phyloP scores from a whole-genome alignment of 2,329 filamentous ascomycete species.

The Lasiodiplodia citricola region DNA sequence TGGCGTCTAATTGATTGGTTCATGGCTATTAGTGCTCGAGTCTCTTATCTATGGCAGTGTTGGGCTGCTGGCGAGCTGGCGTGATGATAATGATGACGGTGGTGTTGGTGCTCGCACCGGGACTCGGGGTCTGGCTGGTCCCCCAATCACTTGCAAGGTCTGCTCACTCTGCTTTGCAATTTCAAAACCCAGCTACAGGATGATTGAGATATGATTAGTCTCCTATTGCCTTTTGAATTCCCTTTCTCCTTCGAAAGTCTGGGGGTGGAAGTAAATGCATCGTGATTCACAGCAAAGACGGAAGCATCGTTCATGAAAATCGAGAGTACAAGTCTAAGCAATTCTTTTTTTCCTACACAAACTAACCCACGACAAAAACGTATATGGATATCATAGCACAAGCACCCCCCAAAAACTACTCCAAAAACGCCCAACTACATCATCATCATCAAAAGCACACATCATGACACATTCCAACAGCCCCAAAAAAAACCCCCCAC shows the following conservation, averaged over 20 bases:
- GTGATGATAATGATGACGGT: background rate
- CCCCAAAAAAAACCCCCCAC: background rate
- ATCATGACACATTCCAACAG: background rate
- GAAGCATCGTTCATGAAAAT: background rate
- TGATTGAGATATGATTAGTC: background rate
- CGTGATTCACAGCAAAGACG: background rate
- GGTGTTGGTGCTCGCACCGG: background rate
- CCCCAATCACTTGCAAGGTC: background rate
- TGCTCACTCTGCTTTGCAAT: background rate
- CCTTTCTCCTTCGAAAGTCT: background rate
- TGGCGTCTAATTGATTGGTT: background rate
- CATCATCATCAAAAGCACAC: background rate
- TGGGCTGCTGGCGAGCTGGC: background rate
- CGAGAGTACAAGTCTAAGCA: background rate
- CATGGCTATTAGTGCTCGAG: background rate
- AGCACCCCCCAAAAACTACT: background rate
- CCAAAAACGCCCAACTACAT: background rate
- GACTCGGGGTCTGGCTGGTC: background rate
- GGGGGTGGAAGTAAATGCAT: background rate
- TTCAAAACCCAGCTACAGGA: background rate
- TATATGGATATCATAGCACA: constrained; percentile 7
- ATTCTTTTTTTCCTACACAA: background rate
- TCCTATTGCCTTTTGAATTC: background rate
- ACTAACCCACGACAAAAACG: background rate
- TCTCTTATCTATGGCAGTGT: background rate